Evolutionary conservation across 225 moss, liverwort and hornwort genomes (phyloP), one percentile per base, ranked within the genome.

Genomic region (Sphagnum contortum): DNA sequence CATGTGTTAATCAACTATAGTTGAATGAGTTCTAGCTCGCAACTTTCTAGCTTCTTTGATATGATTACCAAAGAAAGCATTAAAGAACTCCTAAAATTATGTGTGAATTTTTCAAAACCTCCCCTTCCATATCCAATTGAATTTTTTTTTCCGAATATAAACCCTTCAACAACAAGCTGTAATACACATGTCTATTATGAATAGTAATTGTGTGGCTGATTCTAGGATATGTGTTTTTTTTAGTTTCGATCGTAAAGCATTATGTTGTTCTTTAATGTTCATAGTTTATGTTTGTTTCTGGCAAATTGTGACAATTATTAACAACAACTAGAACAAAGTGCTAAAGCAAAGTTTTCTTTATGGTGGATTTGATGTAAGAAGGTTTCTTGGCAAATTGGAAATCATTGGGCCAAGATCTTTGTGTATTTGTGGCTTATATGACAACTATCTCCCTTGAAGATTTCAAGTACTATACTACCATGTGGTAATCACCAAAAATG

Each of bases 361-460:
- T 80, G 57, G 64, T 73, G 73, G 70, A 70, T 83, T 71, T 29
- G 57, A 64, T 80, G 79, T 86, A 98, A 93, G 91, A 84, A 69
- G 73, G 71, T 6, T 93, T 98, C 81, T 62, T 93, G 78, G 82
- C 73, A 71, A 89, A 91, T 68, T 68, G 93, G 68, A 82, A 73
- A 72, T 61, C 70, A 64, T 75, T 98, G 54, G 76, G 75, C 67
- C 89, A 93, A 56, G 91, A 91, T 63, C 79, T 89, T 63, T 98
- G 98, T 82, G 79, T 98, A 45, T 93, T 93, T 59, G 93, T 93
- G 58, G 98, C 98, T 62, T 98, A 98, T 29, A 29, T 64, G 98
- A 93, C 69, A 98, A 93, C 74, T 74, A 83, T 78, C 83, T 98
- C 65, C 87, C 98, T 51, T 81, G 75, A 4, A 93, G 86, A 61